Conservation (phyloP, 805 yeast species). For the Kuraishia molischiana region DNA sequence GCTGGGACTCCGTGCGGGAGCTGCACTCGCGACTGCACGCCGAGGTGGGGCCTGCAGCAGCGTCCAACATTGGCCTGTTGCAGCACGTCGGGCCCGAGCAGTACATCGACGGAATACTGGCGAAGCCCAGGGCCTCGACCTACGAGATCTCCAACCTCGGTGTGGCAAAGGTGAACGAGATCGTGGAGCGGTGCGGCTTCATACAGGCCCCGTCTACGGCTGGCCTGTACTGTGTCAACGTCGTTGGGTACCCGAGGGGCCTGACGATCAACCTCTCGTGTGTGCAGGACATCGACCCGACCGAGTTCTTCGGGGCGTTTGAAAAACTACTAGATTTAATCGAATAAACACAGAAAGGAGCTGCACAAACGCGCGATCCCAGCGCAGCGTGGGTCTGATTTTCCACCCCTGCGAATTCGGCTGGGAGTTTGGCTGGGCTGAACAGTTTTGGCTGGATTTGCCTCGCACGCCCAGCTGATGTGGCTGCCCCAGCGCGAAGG, state of each 20-base stretch:
- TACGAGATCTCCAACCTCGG: slow-evolving; percentile 13
- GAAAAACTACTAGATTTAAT: too few relatives aligned
- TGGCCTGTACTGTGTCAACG: slow-evolving; percentile 9
- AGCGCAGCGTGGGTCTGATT: too few relatives aligned
- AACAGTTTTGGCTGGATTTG: too few relatives aligned
- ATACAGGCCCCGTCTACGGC: slow-evolving; percentile 9
- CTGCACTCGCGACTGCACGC: slow-evolving; percentile 6
- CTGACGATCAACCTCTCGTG: background rate
- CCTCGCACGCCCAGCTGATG: too few relatives aligned
- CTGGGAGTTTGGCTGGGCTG: too few relatives aligned
- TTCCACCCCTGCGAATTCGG: too few relatives aligned
- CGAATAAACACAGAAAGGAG: too few relatives aligned
- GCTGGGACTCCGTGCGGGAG: slow-evolving; percentile 9
- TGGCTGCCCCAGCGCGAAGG: too few relatives aligned
- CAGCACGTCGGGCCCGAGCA: slow-evolving; percentile 2
- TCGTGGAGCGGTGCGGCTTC: slow-evolving; percentile 7
- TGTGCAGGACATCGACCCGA: background rate
- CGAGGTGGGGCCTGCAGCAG: background rate
- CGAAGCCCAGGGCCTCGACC: slow-evolving; percentile 2
- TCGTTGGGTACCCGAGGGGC: slow-evolving; percentile 1
- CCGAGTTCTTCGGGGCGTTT: background rate
- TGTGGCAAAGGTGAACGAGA: background rate
- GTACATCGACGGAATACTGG: slow-evolving; percentile 1
- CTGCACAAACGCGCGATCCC: too few relatives aligned
- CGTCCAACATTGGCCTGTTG: slow-evolving; percentile 7